A percentile compares a stretch with the other conserved stretches of the same genome.
phyloP scores from a whole-genome alignment of 495 filamentous ascomycete species.

The Neurospora sp. region DNA sequence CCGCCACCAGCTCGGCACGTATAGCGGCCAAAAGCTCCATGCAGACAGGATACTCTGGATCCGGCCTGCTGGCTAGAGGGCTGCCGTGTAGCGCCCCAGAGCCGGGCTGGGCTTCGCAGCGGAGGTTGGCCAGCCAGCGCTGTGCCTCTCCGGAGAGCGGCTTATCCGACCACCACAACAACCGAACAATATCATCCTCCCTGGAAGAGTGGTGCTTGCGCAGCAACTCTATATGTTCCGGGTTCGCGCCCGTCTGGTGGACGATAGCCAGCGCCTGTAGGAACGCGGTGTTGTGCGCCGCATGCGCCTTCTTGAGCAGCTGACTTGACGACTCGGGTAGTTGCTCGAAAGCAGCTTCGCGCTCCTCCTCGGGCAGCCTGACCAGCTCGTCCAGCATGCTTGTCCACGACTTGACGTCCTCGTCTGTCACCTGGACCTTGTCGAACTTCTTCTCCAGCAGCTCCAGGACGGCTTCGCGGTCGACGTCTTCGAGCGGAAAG shows the following conservation, averaged over 20 bases:
- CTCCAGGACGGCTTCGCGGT: slow-evolving; percentile 5
- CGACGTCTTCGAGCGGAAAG: slow-evolving; percentile 5
- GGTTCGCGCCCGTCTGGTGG: slow-evolving; percentile 2
- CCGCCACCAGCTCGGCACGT: slow-evolving; percentile 23
- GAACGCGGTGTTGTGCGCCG: slow-evolving; percentile 6
- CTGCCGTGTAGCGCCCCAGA: slow-evolving; percentile 5
- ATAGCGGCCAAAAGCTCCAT: slow-evolving; percentile 29
- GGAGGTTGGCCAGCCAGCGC: slow-evolving; percentile 14
- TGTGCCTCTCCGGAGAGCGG: slow-evolving; percentile 4
- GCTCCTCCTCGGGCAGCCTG: not conserved
- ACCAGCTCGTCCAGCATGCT: not conserved
- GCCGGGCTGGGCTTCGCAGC: not conserved
- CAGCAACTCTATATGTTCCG: slow-evolving; percentile 10
- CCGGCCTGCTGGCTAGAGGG: slow-evolving; percentile 15
- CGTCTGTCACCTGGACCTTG: slow-evolving; percentile 3
- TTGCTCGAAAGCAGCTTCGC: not conserved
- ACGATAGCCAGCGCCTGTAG: slow-evolving; percentile 9
- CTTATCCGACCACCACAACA: slow-evolving; percentile 7
- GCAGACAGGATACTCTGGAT: slow-evolving; percentile 17
- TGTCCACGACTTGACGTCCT: slow-evolving; percentile 7
- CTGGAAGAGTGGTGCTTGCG: slow-evolving; percentile 4
- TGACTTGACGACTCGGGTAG: not conserved
- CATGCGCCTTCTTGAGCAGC: not conserved
- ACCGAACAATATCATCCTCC: slow-evolving; percentile 1
- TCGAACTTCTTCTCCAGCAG: slow-evolving; percentile 6